Base-by-base conservation (phyloP, 441 rosid species). In the Manihot esculenta region DNA sequence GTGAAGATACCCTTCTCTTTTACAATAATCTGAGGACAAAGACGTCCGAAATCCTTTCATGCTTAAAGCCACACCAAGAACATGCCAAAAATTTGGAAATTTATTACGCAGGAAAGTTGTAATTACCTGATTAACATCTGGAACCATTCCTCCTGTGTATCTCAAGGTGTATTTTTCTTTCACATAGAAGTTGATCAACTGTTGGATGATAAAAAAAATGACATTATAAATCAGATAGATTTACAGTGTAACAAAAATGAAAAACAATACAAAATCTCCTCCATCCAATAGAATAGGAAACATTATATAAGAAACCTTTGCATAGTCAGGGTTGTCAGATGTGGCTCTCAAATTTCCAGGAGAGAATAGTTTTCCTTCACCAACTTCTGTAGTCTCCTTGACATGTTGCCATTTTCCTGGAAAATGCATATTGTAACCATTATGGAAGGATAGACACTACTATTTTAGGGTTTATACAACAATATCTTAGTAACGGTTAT, bases 131-230 rank as follows among this genome's bases (percentile, higher is more conserved):
- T 92, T 91, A 72, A 95, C 99, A 21, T 95, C 99, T 13, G 99
- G 99, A 62, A 95, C 99, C 98, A 95, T 95, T 84, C 99, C 99
- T 85, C 99, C 99, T 0, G 99, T 95, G 92, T 95, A 95, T 86
- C 98, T 78, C 80, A 94, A 82, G 51, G 99, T 94, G 89, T 90
- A 94, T 66, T 90, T 94, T 87, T 92, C 96, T 72, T 74, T 92
- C 41, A 94, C 89, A 59, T 90, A 94, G 84, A 87, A 92, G 79
- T 90, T 85, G 60, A 92, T 84, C 76, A 94, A 79, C 99, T 94
- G 89, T 75, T 60, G 48, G 26, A 38, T 35, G 26, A 74, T 23
- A 14, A 62, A 48, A 15, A 7, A 53, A 70, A 63, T n/a, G 18
- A 23, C 20, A 33, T 42, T 50, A 48, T 62, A 71, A 50, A 41